Conservation (phyloP, 495 filamentous ascomycete genomes). For the Mytilinidion resinicola region DNA sequence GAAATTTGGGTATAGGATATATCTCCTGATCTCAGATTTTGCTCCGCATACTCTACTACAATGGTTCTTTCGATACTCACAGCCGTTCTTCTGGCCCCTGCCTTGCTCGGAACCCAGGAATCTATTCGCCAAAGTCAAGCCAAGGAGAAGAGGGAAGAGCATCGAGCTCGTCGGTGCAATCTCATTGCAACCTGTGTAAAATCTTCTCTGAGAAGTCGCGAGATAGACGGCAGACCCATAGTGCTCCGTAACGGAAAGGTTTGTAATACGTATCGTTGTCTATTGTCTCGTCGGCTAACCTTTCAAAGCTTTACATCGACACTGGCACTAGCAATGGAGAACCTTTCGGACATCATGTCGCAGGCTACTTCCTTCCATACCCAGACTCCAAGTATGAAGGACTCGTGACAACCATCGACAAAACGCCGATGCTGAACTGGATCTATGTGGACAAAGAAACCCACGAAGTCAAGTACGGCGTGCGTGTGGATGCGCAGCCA, state of each 20-base stretch:
- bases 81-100: constrained; percentile 26
- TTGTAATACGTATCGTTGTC: not conserved
- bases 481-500: constrained; percentile 28
- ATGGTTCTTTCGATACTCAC: constrained; percentile 33
- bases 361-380: constrained; percentile 32
- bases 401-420: constrained; percentile 32
- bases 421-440: constrained; percentile 35
- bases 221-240: constrained; percentile 29
- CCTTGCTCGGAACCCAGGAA: constrained; percentile 32
- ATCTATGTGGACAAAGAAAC: constrained; percentile 32
- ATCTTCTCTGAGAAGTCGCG: constrained; percentile 20
- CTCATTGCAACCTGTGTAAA: constrained; percentile 29
- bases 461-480: constrained; percentile 33
- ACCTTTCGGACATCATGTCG: constrained; percentile 25
- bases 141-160: constrained; percentile 32
- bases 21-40: not conserved
- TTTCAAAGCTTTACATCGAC: constrained; percentile 30
- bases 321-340: constrained; percentile 18
- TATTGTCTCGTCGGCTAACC: not conserved
- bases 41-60: not conserved
- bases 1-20: not conserved
- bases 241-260: constrained; percentile 31
- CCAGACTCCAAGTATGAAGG: constrained; percentile 29
- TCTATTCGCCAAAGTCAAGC: constrained; percentile 32
- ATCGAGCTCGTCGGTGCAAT: constrained; percentile 32